Evolutionary conservation across 2,329 filamentous ascomycete genomes (phyloP), one percentile per base, ranked within the genome.

Genomic region (Monosporascus sp.): DNA sequence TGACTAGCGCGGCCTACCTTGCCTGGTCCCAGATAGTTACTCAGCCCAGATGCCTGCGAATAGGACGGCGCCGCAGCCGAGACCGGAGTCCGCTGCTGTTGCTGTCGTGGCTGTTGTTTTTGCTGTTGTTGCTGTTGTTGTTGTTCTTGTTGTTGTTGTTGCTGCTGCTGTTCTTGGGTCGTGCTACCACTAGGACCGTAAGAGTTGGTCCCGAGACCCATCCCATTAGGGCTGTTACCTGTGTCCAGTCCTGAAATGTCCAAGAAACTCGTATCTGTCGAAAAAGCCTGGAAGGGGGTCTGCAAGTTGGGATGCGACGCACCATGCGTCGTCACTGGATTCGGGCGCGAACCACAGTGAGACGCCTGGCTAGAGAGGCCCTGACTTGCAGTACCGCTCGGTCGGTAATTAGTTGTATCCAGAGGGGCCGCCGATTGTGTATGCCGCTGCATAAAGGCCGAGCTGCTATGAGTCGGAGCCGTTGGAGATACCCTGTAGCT

Each of bases 401-500:
- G 43, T n/a, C 65, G 65, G 52, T 66, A 67, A 22, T 57, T 52
- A 43, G 60, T 65, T 20, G 50, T 65, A 39, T 69, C 67, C 20
- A 68, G 57, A 25, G 66, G 64, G 2, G 67, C 68, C 8, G 63
- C 67, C 22, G 67, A 64, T 3, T 65, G 59, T 4, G 66, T 63
- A 46, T 65, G 61, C 36, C 66, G 62, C 7, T 63, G 62, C 18
- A 60, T 61, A 54, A 64, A 68, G 5, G 62, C 56, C n/a, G 60
- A 41, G 35, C 51, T 65, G 22, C 47, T 63, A 38, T 68, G 65
- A 7, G 65, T 60, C n/a, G 67, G 49, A 5, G 65, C 49, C 5
- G 65, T 67, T 14, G 67, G 66, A 7, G 67, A 69, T 44, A 59
- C 62, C 46, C 65, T 64, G 48, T 67, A 69, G 39, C 61, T 63